phyloP scores from a whole-genome alignment of 2,329 filamentous ascomycete species.

The Diaporthe australafricana region DNA sequence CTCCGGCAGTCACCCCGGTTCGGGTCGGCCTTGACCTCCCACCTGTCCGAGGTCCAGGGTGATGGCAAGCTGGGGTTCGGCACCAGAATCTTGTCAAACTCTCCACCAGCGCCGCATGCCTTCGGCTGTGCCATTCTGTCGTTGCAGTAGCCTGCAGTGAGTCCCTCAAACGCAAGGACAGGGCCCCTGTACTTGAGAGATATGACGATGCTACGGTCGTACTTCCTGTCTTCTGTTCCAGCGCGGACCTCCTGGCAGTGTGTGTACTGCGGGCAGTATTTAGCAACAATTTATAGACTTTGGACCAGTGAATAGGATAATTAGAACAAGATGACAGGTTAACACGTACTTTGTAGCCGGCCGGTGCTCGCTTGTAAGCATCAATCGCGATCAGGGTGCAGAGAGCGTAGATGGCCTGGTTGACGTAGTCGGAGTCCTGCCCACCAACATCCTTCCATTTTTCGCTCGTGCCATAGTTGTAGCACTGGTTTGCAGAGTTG shows the following conservation, averaged over 20 bases:
- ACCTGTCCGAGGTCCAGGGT: neutral
- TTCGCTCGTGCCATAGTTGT: neutral
- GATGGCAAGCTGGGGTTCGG: neutral
- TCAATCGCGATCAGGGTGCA: neutral
- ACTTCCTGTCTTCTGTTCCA: neutral
- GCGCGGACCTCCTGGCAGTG: neutral
- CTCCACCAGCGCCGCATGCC: neutral
- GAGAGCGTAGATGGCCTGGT: neutral
- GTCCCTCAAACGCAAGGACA: neutral
- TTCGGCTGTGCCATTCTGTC: neutral
- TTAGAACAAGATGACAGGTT: too few relatives aligned
- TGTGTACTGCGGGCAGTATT: neutral
- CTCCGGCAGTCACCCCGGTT: neutral
- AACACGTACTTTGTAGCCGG: neutral
- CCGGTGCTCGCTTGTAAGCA: neutral
- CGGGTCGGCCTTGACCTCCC: neutral
- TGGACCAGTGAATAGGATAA: too few relatives aligned
- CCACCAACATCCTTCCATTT: slow-evolving; percentile 5
- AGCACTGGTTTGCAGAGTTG: neutral
- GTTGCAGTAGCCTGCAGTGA: neutral
- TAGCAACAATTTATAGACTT: neutral
- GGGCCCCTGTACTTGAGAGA: neutral
- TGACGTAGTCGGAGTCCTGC: neutral
- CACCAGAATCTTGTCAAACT: neutral
- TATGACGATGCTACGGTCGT: slow-evolving; percentile 11